Evolutionary conservation across 2,329 filamentous ascomycete genomes (phyloP).

Genomic region (Ascochyta viciae-villosae): DNA sequence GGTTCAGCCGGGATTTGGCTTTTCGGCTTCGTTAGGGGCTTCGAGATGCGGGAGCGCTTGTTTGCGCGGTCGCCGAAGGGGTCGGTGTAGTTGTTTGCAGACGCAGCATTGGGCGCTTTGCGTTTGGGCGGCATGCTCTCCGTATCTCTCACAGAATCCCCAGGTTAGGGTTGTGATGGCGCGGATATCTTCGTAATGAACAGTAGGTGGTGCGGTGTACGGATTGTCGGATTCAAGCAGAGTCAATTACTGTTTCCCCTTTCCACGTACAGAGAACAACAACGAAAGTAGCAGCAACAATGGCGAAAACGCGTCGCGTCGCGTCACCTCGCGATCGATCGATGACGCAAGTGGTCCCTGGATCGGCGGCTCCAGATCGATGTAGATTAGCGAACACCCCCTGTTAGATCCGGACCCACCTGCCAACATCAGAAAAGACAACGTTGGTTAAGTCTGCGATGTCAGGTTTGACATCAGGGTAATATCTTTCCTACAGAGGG

Average conservation of each 20-base stretch:
- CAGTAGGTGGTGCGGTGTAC: too few species aligned
- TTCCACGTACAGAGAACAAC: not conserved
- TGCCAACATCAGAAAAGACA: too few species aligned
- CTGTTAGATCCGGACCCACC: slow-evolving; percentile 1
- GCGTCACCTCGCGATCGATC: slow-evolving; percentile 31
- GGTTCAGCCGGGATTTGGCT: slow-evolving; percentile 17
- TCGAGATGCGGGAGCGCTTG: slow-evolving; percentile 46
- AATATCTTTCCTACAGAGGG: too few species aligned
- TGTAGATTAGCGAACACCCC: slow-evolving; percentile 31
- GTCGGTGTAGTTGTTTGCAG: slow-evolving; percentile 46
- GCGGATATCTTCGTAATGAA: too few species aligned
- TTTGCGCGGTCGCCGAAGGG: slow-evolving; percentile 42
- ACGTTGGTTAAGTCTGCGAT: too few species aligned
- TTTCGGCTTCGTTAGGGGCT: slow-evolving; percentile 35
- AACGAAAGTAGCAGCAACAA: not conserved
- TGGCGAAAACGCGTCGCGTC: slow-evolving; percentile 18
- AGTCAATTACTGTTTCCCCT: too few species aligned
- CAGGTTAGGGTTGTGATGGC: too few species aligned
- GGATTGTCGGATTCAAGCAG: too few species aligned
- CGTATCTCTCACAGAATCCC: too few species aligned
- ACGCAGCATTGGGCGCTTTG: slow-evolving; percentile 35
- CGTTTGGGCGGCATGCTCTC: slow-evolving; percentile 44
- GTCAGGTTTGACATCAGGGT: too few species aligned
- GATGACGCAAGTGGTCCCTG: slow-evolving; percentile 39
- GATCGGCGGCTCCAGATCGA: slow-evolving; percentile 32